These are phyloP conservation scores for Pythium biforme DNA, from an alignment of 352 stramenopile genomes.

Conservation along the genomic window DNA sequence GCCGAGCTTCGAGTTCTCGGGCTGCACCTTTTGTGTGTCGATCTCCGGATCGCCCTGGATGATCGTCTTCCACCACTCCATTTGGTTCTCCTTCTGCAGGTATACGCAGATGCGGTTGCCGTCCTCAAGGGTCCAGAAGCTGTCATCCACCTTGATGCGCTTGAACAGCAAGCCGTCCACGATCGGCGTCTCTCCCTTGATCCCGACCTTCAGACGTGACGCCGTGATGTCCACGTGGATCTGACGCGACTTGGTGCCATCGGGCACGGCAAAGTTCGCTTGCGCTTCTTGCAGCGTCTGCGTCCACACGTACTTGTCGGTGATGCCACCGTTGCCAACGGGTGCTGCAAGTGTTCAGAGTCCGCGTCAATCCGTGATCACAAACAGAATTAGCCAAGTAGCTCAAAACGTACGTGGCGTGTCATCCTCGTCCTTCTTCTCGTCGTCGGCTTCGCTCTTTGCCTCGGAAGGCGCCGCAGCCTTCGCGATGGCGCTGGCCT, in stretches of 20 bases:
- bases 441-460: slow-evolving; percentile 20
- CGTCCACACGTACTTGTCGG: slow-evolving; percentile 97
- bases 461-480: slow-evolving; percentile 15
- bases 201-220: slow-evolving; percentile 86
- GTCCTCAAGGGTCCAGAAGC: slow-evolving; percentile 98
- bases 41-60: slow-evolving; percentile 95
- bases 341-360: slow-evolving; percentile 43
- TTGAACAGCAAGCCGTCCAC: slow-evolving; percentile 94
- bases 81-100: slow-evolving; percentile 98
- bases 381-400: background rate
- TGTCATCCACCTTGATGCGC: slow-evolving; percentile 97
- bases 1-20: slow-evolving; percentile 97
- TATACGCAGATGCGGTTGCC: slow-evolving; percentile 90
- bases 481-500: slow-evolving; percentile 34
- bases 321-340: slow-evolving; percentile 91
- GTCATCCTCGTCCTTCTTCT: slow-evolving; percentile 47
- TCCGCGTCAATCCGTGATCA: background rate
- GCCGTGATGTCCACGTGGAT: slow-evolving; percentile 92
- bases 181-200: slow-evolving; percentile 75
- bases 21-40: slow-evolving; percentile 98
- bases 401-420: slow-evolving; percentile 46
- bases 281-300: slow-evolving; percentile 97
- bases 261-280: slow-evolving; percentile 90
- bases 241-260: slow-evolving; percentile 92
- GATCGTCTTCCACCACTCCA: slow-evolving; percentile 99